A percentile compares a stretch with the other conserved stretches of the same genome.
Evolutionary conservation across 192 early-diverging fungal species (phyloP).

Genomic region (Backusella parvicylindrica): DNA sequence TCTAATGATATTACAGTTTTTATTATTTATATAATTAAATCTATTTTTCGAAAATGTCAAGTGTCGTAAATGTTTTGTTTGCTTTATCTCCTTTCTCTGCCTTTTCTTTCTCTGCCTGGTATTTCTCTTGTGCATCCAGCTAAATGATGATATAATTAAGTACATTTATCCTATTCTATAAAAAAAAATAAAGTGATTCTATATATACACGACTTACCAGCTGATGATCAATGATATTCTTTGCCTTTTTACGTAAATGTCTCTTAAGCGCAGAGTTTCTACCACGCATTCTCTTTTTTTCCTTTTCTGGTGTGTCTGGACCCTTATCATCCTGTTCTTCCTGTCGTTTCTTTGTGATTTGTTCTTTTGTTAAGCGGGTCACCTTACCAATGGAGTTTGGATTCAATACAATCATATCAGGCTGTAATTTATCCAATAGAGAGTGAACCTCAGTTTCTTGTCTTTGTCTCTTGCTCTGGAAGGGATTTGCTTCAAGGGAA

Average conservation of each 20-base stretch:
- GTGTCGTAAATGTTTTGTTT: slow-evolving; percentile 49
- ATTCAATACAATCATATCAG: slow-evolving; percentile 89
- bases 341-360: slow-evolving; percentile 54
- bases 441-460: slow-evolving; percentile 84
- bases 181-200: background rate
- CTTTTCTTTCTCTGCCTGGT: slow-evolving; percentile 40
- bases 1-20: background rate
- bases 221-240: slow-evolving; percentile 77
- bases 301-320: slow-evolving; percentile 49
- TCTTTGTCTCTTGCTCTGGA: slow-evolving; percentile 84
- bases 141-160: background rate
- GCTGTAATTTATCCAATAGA: slow-evolving; percentile 90
- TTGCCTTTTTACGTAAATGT: slow-evolving; percentile 74
- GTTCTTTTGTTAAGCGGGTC: slow-evolving; percentile 62
- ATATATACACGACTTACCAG: slow-evolving; percentile 40
- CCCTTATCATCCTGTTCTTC: slow-evolving; percentile 53
- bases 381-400: slow-evolving; percentile 77
- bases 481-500: slow-evolving; percentile 87
- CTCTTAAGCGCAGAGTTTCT: slow-evolving; percentile 75
- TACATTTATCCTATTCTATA: background rate
- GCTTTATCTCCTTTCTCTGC: slow-evolving; percentile 32
- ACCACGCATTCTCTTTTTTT: slow-evolving; percentile 60
- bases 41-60: slow-evolving; percentile 55
- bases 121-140: slow-evolving; percentile 51
- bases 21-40: slow-evolving; percentile 7